Conservation (phyloP, 768 basidiomycete genomes). For the Amanita subjunquillea region DNA sequence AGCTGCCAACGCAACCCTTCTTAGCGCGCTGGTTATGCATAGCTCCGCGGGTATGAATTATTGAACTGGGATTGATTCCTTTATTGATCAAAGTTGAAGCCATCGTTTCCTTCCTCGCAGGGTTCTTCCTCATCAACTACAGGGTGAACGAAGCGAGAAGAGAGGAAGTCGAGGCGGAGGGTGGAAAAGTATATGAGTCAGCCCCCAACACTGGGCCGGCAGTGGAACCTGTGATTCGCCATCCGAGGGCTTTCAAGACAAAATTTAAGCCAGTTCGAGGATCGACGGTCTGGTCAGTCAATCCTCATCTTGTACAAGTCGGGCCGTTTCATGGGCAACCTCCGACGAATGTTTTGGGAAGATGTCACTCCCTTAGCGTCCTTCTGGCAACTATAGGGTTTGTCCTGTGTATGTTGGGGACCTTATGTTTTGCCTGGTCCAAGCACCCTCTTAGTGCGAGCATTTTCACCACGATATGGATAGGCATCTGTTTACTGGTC, state of each 20-base stretch:
- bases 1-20: constrained; percentile 34
- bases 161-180: constrained; percentile 23
- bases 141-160: constrained; percentile 42
- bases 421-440: constrained; percentile 43
- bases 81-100: constrained; percentile 10
- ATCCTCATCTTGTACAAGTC: constrained; percentile 43
- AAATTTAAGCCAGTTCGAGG: constrained; percentile 8
- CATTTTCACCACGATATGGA: constrained; percentile 28
- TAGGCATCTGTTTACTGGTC: constrained; percentile 22
- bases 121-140: constrained; percentile 46
- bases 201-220: not conserved
- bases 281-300: constrained; percentile 26
- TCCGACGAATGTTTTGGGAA: constrained; percentile 35
- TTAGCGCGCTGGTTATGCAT: constrained; percentile 44
- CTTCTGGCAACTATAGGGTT: constrained; percentile 37
- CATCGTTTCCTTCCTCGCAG: constrained; percentile 37
- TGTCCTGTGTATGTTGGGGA: constrained; percentile 36
- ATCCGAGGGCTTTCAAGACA: constrained; percentile 5
- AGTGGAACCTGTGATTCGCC: not conserved
- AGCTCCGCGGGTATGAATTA: constrained; percentile 32
- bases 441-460: constrained; percentile 33
- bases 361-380: constrained; percentile 40
- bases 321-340: constrained; percentile 32
- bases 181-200: not conserved
- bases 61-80: not conserved